Base-by-base conservation (phyloP, 768 basidiomycete species). In the Lactarius pseudohatsudake region DNA sequence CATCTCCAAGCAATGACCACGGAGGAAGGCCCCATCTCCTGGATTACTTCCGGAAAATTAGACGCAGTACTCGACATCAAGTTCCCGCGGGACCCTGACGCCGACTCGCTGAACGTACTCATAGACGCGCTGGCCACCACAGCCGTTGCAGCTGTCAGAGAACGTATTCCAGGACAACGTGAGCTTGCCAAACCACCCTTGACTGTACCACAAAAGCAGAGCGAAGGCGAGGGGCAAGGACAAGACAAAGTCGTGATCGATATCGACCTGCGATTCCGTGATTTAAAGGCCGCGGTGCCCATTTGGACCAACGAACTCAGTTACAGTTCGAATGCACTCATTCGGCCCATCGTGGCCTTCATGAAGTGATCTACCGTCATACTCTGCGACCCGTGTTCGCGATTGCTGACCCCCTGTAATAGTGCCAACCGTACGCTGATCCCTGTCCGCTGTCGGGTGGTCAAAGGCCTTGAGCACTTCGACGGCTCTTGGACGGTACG, bases 11-110 rank as follows among this genome's bases (percentile, higher is more conserved):
- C 88, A 59, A 86, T 90, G 40, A 87, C 89, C 4, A 91, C 90
- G 2, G 82, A 83, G 62, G 91, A 89, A 68, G 92, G 94, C 8
- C 95, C 96, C 15, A 89, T 98, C 66, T 95, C 94, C 1, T 99
- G 97, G 97, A 94, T 99, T 66, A 96, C 91, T 0, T 92, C 96
- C 0, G 97, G 97, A 53, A 97, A 96, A 77, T 84, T 97, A 32
- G 97, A 99, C 73, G 92, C 94, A 11, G 97, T 99, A 6, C 84
- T 98, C 28, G 97, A 99, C 77, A 96, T 99, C 78, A 94, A 96
- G 74, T 98, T 99, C 77, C 96, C 97, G 28, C 87, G 86, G 20
- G 88, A 93, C 71, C 86, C 86, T 11, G 75, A 81, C 59, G 88
- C 90, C 64, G 84, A 83, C 54, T 82, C 97, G 71, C 89, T 92